Conservation (phyloP, 345 rosid species). For the Syzygium grande region DNA sequence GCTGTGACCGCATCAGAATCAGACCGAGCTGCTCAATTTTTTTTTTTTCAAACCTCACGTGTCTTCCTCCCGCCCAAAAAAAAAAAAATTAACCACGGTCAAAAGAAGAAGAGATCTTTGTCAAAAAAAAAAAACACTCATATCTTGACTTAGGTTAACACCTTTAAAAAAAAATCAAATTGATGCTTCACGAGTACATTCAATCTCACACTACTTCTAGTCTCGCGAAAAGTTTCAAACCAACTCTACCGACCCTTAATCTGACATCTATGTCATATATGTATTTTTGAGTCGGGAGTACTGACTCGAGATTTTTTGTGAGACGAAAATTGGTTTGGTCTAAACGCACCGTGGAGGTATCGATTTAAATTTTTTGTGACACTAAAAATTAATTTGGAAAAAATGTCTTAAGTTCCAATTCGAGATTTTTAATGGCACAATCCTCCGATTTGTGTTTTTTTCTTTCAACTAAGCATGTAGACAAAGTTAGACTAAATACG, state of each 20-base stretch:
- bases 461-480: not conserved
- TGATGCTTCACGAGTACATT: not conserved
- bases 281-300: too few species aligned
- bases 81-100: not conserved
- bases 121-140: not conserved
- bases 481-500: not conserved
- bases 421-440: rapidly evolving
- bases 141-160: not conserved
- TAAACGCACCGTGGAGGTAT: rapidly evolving
- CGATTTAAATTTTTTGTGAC: not conserved
- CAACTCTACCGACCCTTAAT: not conserved
- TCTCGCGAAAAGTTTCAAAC: not conserved
- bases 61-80: not conserved
- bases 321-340: not conserved
- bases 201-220: not conserved
- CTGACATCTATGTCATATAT: too few species aligned
- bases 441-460: not conserved
- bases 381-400: too few species aligned
- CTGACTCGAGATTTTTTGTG: rapidly evolving
- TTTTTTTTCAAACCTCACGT: not conserved
- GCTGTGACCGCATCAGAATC: not conserved
- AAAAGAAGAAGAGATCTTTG: not conserved
- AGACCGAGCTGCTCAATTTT: not conserved
- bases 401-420: not conserved
- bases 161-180: not conserved